These are phyloP conservation scores for Anastatica hierochuntica DNA, from an alignment of 345 rosid species.

Conservation along the genomic window DNA sequence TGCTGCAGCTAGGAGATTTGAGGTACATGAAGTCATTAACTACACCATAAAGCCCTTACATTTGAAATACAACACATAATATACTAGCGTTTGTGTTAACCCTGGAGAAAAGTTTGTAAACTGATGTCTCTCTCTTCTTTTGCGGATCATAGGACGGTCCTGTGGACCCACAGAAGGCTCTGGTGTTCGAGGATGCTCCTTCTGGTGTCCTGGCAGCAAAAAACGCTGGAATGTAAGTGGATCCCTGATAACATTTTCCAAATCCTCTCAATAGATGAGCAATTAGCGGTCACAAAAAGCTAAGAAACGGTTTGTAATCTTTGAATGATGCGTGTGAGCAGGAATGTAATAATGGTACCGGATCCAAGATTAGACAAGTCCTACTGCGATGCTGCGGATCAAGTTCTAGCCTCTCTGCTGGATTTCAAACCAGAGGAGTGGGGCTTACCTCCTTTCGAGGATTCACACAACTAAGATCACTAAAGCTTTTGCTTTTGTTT, in stretches of 20 bases:
- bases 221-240: slow-evolving; percentile 87
- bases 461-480: slow-evolving; percentile 1
- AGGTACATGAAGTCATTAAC: slow-evolving; percentile 34
- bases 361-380: slow-evolving; percentile 78
- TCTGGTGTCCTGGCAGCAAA: slow-evolving; percentile 84
- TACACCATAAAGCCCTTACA: not conserved
- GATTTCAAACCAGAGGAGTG: slow-evolving; percentile 62
- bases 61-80: not conserved
- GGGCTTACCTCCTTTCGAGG: slow-evolving; percentile 68
- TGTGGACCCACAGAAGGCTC: slow-evolving; percentile 39
- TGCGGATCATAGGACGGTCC: slow-evolving; percentile 46
- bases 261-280: not conserved
- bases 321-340: slow-evolving; percentile 21
- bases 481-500: slow-evolving; percentile 1
- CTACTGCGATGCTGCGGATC: slow-evolving; percentile 52
- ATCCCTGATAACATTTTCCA: slow-evolving; percentile 4
- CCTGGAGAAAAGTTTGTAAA: not conserved
- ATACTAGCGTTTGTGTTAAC: not conserved
- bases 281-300: not conserved
- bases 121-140: not conserved
- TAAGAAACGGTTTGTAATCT: not conserved
- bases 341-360: slow-evolving; percentile 82
- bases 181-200: slow-evolving; percentile 97
- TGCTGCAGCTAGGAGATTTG: slow-evolving; percentile 87
- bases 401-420: slow-evolving; percentile 52